Base-by-base conservation (phyloP, 2,329 filamentous ascomycete species). In the Tolypocladium pustulatum region DNA sequence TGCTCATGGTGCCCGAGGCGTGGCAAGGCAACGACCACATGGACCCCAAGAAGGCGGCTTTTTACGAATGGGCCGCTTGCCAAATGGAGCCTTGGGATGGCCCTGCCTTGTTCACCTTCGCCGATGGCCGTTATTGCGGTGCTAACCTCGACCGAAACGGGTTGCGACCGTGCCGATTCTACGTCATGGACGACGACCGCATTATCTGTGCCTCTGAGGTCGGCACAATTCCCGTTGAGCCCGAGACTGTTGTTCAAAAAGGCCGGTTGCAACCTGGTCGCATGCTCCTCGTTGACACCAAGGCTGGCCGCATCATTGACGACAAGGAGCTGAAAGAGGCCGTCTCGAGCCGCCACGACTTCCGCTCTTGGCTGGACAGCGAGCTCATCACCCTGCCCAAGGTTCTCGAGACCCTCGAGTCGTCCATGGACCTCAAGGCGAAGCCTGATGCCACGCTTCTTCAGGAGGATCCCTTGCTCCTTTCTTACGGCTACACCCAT, bases 11-110 rank as follows among this genome's bases (percentile, higher is more conserved):
- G 55, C 93, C 93, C 27, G 93, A 97, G 76, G 93, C 93, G 61
- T 97, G 93, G 93, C 91, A 97, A 75, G 93, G 92, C 61, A 97
- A 97, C 74, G 79, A 86, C 41, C 80, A 86, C 61, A 96, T 97
- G 88, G 92, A 97, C 68, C 90, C 91, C 59, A 89, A 90, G 69
- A 97, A 97, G 78, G 90, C 92, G 60, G 93, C 93, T 56, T 97
- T 97, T 76, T 97, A 97, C 76, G 92, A 97, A 74, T 97, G 93
- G 91, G 93, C 93, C 68, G 92, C 91, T 65, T 97, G 93, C 74
- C 89, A 96, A 80, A 97, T 97, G 93, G 93, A 97, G 78, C 92
- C 93, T 20, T 97, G 93, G 93, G 93, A 97, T 75, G 93, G 93
- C 22, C 93, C 93, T 38, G 93, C 93, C 58, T 84, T 97, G 37